These are phyloP conservation scores for Vaccinium darrowii DNA, from an alignment of 148 eudicot genomes.

Conservation along the genomic window DNA sequence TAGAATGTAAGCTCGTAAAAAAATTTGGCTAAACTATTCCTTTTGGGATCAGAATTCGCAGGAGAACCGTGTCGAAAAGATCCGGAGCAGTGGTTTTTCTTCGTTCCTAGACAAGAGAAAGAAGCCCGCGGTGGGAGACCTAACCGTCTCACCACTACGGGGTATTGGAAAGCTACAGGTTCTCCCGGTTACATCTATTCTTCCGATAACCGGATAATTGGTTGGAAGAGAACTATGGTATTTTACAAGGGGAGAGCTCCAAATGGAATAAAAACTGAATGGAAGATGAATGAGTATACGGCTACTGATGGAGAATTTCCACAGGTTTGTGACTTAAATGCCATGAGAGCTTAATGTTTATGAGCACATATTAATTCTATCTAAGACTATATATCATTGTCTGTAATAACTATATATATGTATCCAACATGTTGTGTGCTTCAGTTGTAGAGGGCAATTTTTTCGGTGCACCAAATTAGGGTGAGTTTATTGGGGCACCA, in stretches of 20 bases:
- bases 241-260: slow-evolving; percentile 68
- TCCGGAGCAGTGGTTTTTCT: slow-evolving; percentile 65
- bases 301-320: slow-evolving; percentile 23
- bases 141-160: slow-evolving; percentile 42
- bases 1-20: background rate
- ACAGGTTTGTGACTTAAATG: background rate
- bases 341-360: background rate
- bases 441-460: no score
- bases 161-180: slow-evolving; percentile 77
- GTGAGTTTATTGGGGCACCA: no score
- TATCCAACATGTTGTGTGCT: no score
- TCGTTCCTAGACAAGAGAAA: slow-evolving; percentile 44
- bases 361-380: background rate
- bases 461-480: no score
- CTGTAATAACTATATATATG: no score
- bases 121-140: slow-evolving; percentile 63
- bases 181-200: slow-evolving; percentile 50
- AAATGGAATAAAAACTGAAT: slow-evolving; percentile 44
- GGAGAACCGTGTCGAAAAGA: slow-evolving; percentile 46
- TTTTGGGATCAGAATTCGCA: slow-evolving; percentile 28
- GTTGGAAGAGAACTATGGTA: slow-evolving; percentile 63
- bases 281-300: slow-evolving; percentile 74
- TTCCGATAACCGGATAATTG: slow-evolving; percentile 35
- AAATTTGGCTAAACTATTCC: background rate
- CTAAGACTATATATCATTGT: no score